Percentiles rank a stretch among this genome's conserved stretches.
Conservation (phyloP, 2,329 filamentous ascomycete species). For the Pseudogymnoascus sp. region DNA sequence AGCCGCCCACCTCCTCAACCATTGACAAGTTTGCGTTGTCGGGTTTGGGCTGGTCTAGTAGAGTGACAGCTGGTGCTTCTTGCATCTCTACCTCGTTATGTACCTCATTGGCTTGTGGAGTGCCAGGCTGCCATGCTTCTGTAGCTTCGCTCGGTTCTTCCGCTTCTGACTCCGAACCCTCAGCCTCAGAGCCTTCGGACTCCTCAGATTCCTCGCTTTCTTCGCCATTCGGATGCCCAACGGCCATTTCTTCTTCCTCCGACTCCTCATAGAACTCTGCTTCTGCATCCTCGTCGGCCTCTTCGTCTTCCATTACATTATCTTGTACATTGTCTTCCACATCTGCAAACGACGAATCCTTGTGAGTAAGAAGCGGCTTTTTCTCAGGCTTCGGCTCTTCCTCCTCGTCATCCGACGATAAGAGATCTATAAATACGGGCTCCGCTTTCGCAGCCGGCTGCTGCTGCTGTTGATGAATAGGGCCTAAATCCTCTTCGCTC, state of each 20-base stretch:
- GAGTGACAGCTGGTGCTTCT: not conserved
- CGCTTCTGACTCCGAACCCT: not conserved
- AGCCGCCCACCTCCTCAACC: not conserved
- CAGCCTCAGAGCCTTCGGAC: not conserved
- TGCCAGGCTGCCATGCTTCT: not conserved
- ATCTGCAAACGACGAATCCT: not conserved
- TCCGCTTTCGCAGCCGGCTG: slow-evolving; percentile 11
- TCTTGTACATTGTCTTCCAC: not conserved
- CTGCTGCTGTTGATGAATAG: not conserved
- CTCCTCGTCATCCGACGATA: slow-evolving; percentile 30
- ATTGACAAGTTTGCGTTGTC: not conserved
- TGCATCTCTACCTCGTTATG: not conserved
- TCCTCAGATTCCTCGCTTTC: slow-evolving; percentile 9
- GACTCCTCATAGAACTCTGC: not conserved
- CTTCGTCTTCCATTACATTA: slow-evolving; percentile 4
- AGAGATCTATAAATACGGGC: slow-evolving; percentile 26
- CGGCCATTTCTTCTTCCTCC: slow-evolving; percentile 11
- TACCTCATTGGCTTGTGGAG: not conserved
- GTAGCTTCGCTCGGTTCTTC: not conserved
- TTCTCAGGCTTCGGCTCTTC: not conserved
- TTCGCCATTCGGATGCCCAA: slow-evolving; percentile 10
- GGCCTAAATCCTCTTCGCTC: slow-evolving; percentile 14
- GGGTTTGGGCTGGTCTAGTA: not conserved
- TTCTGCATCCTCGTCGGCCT: not conserved
- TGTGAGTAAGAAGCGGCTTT: not conserved